Base-by-base conservation (phyloP, 306 rosid genomes). In the Carpinus viminea region DNA sequence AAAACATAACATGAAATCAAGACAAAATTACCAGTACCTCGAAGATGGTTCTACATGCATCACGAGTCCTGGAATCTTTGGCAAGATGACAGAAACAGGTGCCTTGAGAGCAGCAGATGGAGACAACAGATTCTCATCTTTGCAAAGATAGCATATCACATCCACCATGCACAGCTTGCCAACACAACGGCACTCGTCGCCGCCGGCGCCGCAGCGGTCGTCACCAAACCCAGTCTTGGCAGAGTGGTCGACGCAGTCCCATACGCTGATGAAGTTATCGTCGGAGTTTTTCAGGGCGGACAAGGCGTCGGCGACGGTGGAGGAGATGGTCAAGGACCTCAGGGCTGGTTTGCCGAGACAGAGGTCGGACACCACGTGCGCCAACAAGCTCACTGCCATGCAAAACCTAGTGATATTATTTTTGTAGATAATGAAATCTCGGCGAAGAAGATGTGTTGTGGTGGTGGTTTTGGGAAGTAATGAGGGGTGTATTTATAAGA, bases 281-380 rank as follows among this genome's bases (percentile, higher is more conserved):
- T 80, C 90, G 56, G 97, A 90, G 89, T 41, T 77, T 2, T 87
- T 87, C 41, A 95, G 84, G 21, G 87, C 89, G 0, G 83, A 76
- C 80, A 93, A 81, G 72, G 97, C 98, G 72, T 93, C 93, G 12
- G 88, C 93, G 61, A 93, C 78, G 77, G 97, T 85, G 77, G 96
- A 84, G n/a, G 97, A 82, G 21, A 78, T 53, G 16, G 89, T 71
- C 7, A 95, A 88, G 21, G 90, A 84, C 92, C 85, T 93, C 89
- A 95, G 77, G 73, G 99, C 89, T 55, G 97, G 99, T 90, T 95
- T 95, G 79, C 96, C 99, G 20, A 95, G 98, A 79, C 96, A 93
- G 89, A 95, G 99, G 83, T 95, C 99, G 26, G 98, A 95, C 78
- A 96, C 86, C 84, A 91, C 97, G 79, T 84, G 86, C 31, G 87